Conservation (phyloP, 2,329 filamentous ascomycete species). For the Aureobasidium melanogenum region DNA sequence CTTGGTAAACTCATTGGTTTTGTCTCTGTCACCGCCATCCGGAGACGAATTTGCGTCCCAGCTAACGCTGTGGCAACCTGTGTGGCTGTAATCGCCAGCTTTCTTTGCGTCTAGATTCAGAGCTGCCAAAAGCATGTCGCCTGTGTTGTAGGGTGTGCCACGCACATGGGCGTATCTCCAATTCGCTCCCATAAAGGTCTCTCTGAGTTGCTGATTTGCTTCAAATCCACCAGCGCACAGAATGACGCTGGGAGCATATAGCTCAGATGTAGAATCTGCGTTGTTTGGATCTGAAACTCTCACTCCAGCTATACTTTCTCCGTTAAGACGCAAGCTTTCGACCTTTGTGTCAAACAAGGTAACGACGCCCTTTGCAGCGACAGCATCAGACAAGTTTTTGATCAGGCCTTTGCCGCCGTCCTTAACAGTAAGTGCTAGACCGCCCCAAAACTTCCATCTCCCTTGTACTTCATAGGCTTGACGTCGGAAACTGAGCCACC, state of each 20-base stretch:
- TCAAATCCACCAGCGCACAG: constrained; percentile 57
- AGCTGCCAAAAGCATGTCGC: constrained; percentile 48
- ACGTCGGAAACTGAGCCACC: constrained; percentile 32
- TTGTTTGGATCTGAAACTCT: constrained; percentile 17
- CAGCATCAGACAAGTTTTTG: constrained; percentile 38
- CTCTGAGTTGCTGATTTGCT: constrained; percentile 48
- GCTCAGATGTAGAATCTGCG: neutral
- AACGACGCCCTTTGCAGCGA: constrained; percentile 34
- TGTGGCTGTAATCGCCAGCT: constrained; percentile 44
- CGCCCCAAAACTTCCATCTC: constrained; percentile 58
- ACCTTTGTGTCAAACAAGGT: constrained; percentile 41
- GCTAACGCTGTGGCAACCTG: constrained; percentile 53
- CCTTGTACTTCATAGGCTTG: constrained; percentile 58
- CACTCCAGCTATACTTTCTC: constrained; percentile 25
- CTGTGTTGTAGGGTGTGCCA: constrained; percentile 57
- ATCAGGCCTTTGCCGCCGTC: constrained; percentile 54
- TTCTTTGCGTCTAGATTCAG: constrained; percentile 44
- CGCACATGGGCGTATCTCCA: constrained; percentile 57
- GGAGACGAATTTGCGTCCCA: constrained; percentile 56
- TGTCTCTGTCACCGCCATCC: constrained; percentile 46
- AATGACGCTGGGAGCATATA: constrained; percentile 31
- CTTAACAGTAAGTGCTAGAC: constrained; percentile 49
- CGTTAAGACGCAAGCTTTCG: constrained; percentile 31
- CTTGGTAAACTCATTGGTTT: constrained; percentile 61
- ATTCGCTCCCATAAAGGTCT: constrained; percentile 46